Conservation (phyloP, 169 alveolate genomes). For the Condylostoma magnum region DNA sequence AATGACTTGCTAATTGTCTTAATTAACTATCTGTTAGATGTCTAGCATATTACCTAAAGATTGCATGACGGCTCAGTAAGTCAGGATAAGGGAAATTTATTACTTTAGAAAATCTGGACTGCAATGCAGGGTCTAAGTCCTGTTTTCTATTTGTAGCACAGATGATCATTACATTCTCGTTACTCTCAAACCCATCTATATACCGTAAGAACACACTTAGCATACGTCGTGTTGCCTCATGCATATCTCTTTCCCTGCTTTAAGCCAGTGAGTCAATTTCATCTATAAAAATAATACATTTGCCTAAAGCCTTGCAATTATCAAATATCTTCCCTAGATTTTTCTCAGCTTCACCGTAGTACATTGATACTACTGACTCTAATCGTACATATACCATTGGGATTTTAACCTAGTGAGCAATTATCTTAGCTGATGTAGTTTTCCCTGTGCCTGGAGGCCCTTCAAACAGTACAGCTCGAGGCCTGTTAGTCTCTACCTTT, state of each 20-base stretch:
- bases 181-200: conserved; percentile 84
- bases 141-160: conserved; percentile 87
- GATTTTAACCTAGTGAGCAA: conserved; percentile 69
- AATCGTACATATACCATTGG: conserved; percentile 86
- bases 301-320: conserved; percentile 65
- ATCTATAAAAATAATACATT: conserved; percentile 82
- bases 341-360: conserved; percentile 86
- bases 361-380: conserved; percentile 82
- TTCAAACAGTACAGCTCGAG: conserved; percentile 85
- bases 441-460: conserved; percentile 94
- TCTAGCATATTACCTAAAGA: conserved; percentile 78
- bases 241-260: conserved; percentile 79
- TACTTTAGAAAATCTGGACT: conserved; percentile 48
- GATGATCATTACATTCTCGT: conserved; percentile 69
- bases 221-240: conserved; percentile 84
- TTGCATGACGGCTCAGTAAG: conserved; percentile 63
- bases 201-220: conserved; percentile 80
- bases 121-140: conserved; percentile 86
- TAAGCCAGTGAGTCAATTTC: conserved; percentile 85
- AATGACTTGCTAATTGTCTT: conserved; percentile 51
- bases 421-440: conserved; percentile 89
- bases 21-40: conserved; percentile 59
- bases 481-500: conserved; percentile 78
- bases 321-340: conserved; percentile 80
- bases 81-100: conserved; percentile 63